These are phyloP conservation scores for Pichia phayaonensis DNA, from an alignment of 805 yeast genomes.

Conservation along the genomic window DNA sequence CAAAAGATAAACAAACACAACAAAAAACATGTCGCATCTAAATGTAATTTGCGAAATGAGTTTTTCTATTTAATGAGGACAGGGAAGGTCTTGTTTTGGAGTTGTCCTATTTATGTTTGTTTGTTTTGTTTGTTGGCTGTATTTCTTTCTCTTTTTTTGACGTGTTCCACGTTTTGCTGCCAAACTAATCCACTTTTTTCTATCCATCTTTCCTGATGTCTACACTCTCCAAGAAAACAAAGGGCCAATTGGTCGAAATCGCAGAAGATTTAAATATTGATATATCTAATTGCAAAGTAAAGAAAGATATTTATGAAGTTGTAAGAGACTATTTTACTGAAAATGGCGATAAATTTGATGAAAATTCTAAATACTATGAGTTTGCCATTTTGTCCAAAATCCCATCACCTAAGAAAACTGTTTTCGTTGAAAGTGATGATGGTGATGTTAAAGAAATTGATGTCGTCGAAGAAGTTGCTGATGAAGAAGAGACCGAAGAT, in stretches of 20 bases:
- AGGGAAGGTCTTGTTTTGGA: not conserved
- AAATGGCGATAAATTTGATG: slow-evolving; percentile 17
- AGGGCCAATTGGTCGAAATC: slow-evolving; percentile 25
- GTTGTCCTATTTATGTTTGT: not conserved
- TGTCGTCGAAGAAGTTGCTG: slow-evolving; percentile 10
- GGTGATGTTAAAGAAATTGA: slow-evolving; percentile 1
- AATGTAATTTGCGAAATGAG: no score
- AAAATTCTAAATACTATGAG: slow-evolving; percentile 23
- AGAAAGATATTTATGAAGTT: slow-evolving; percentile 23
- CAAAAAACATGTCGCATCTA: not conserved
- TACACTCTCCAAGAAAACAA: slow-evolving; percentile 24
- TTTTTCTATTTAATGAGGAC: not conserved
- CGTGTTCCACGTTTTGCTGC: not conserved
- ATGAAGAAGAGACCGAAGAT: slow-evolving; percentile 34
- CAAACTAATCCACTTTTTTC: not conserved
- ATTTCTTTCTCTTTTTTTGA: not conserved
- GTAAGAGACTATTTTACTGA: slow-evolving; percentile 17
- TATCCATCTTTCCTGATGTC: slow-evolving; percentile 5
- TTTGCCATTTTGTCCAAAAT: slow-evolving; percentile 15
- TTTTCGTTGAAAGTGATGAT: slow-evolving; percentile 12
- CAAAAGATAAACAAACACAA: slow-evolving; percentile 5
- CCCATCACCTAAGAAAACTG: slow-evolving; percentile 12
- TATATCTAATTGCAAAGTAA: slow-evolving; percentile 19
- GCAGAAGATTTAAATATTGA: slow-evolving; percentile 24
- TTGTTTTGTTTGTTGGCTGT: not conserved